phyloP scores from a whole-genome alignment of 257 asterid species.

The Solanum tacnaense region DNA sequence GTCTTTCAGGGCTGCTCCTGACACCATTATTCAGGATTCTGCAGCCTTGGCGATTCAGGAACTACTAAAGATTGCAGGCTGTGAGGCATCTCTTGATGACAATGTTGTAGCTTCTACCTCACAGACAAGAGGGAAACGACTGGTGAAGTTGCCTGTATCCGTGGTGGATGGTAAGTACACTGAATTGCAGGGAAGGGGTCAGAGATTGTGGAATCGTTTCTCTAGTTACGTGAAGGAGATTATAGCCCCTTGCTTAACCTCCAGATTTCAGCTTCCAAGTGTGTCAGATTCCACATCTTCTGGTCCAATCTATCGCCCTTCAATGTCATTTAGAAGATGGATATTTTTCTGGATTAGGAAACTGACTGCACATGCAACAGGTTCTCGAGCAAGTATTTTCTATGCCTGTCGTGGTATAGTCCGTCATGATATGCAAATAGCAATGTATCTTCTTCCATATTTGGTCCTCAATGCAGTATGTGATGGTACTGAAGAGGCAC shows the following conservation, averaged over 20 bases:
- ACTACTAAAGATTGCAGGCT: conserved; percentile 82
- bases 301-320: conserved; percentile 80
- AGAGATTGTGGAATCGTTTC: conserved; percentile 87
- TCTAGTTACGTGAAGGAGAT: conserved; percentile 93
- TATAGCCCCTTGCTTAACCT: conserved; percentile 97
- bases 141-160: conserved; percentile 29
- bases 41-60: conserved; percentile 98
- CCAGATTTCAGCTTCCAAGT: conserved; percentile 64
- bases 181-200: conserved; percentile 60
- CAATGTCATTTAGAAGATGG: conserved; percentile 91
- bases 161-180: conserved; percentile 19
- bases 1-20: conserved; percentile 95
- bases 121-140: conserved; percentile 26
- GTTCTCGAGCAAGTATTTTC: conserved; percentile 76
- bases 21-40: conserved; percentile 78
- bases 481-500: conserved; percentile 87
- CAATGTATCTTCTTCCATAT: conserved; percentile 93
- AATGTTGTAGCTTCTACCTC: conserved; percentile 30
- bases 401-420: conserved; percentile 95
- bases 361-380: conserved; percentile 77
- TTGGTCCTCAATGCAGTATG: conserved; percentile 84
- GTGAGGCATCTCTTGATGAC: conserved; percentile 68
- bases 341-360: conserved; percentile 71
- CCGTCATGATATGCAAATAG: conserved; percentile 92
- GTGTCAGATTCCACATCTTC: conserved; percentile 54